Percentiles rank a stretch among this genome's conserved stretches.
phyloP scores from a whole-genome alignment of 148 eudicot species.

The Polygonum maritimum region DNA sequence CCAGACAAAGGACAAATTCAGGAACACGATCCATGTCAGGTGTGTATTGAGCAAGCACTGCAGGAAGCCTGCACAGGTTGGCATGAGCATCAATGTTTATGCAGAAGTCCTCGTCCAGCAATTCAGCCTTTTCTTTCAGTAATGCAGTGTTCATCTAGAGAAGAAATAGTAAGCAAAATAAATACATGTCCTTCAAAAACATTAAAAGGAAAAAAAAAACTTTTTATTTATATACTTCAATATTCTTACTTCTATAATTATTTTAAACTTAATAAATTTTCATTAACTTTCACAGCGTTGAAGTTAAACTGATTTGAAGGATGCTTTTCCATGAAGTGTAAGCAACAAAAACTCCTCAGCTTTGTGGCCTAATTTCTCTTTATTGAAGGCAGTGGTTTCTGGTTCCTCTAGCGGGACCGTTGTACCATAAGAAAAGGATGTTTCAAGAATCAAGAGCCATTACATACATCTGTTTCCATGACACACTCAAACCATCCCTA shows the following conservation, averaged over 20 bases:
- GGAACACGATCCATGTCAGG: conserved; percentile 98
- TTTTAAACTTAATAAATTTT: background rate
- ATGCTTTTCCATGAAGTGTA: conserved; percentile 1
- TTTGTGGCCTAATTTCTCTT: background rate
- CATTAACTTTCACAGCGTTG: background rate
- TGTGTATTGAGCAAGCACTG: conserved; percentile 89
- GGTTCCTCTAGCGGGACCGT: background rate
- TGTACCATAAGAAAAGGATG: background rate
- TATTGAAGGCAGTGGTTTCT: background rate
- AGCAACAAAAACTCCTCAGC: background rate
- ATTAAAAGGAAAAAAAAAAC: background rate
- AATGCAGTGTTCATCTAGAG: conserved; percentile 65
- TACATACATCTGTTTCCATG: background rate
- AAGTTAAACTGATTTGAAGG: background rate
- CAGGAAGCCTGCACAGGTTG: conserved; percentile 80
- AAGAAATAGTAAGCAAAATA: background rate
- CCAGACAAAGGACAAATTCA: conserved; percentile 79
- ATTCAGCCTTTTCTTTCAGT: conserved; percentile 63
- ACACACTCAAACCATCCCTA: background rate
- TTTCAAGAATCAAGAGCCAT: background rate
- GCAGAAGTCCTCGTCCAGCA: conserved; percentile 86
- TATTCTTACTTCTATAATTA: background rate
- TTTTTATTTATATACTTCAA: background rate
- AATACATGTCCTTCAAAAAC: background rate
- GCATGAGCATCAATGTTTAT: conserved; percentile 64